phyloP scores from a whole-genome alignment of 768 basidiomycete species.

The Lactarius psammicola region DNA sequence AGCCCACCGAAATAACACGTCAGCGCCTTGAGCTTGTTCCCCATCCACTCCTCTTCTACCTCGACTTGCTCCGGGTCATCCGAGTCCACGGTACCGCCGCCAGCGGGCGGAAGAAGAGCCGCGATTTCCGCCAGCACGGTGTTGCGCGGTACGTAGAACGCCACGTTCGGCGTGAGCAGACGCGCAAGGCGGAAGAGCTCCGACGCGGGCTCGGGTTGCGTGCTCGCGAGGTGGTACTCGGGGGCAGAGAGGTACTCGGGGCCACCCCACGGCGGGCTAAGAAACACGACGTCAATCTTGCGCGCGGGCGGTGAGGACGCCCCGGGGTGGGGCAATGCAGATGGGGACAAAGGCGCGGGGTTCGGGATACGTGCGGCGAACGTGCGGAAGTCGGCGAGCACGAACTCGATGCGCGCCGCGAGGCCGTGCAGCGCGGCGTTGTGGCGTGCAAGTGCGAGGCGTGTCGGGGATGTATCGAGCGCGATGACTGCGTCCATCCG shows the following conservation, averaged over 20 bases:
- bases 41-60: constrained; percentile 97
- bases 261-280: constrained; percentile 97
- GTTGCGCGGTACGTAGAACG: constrained; percentile 89
- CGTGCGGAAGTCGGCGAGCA: constrained; percentile 78
- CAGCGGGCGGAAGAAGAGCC: constrained; percentile 38
- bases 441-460: constrained; percentile 89
- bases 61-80: constrained; percentile 61
- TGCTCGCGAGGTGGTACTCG: constrained; percentile 65
- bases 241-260: constrained; percentile 60
- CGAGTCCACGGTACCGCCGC: neutral
- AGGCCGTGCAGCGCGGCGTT: constrained; percentile 95
- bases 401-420: constrained; percentile 91
- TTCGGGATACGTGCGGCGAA: constrained; percentile 57
- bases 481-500: constrained; percentile 70
- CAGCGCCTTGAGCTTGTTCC: constrained; percentile 86
- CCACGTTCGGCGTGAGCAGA: constrained; percentile 74
- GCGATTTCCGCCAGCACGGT: constrained; percentile 70
- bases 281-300: constrained; percentile 84
- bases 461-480: constrained; percentile 77
- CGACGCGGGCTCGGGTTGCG: constrained; percentile 78
- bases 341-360: too few relatives aligned
- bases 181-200: constrained; percentile 77
- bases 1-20: constrained; percentile 94
- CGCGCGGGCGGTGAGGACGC: constrained; percentile 32
- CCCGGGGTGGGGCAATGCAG: neutral